Percentiles rank a stretch among this genome's conserved stretches.
phyloP scores from a whole-genome alignment of 177 flowering plant species.

The Vitis hybrid region DNA sequence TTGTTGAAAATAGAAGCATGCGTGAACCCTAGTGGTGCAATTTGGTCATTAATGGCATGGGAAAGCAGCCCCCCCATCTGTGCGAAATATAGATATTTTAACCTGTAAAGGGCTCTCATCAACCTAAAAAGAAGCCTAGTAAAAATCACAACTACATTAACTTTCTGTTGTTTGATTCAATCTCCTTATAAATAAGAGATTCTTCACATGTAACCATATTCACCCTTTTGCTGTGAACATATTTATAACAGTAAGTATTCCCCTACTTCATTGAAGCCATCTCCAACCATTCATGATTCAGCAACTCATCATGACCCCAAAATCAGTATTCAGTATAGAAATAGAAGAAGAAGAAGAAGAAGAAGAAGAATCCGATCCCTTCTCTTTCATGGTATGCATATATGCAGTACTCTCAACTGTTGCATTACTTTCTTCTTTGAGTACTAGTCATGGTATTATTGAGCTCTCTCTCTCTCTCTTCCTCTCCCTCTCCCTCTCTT shows the following conservation, averaged over 20 bases:
- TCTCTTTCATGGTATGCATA: not conserved
- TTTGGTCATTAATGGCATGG: conserved; percentile 1
- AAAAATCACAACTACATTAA: no score
- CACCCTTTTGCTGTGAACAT: not conserved
- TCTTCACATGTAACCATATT: not conserved
- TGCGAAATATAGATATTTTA: not conserved
- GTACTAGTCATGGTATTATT: not conserved
- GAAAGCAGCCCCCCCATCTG: not conserved
- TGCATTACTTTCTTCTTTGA: not conserved
- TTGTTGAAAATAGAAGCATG: not conserved
- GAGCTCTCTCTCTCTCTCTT: not conserved
- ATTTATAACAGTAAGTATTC: not conserved
- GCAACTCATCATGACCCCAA: no score
- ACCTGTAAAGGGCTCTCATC: not conserved
- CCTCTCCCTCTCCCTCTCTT: not conserved
- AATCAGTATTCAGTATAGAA: no score
- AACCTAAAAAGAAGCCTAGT: no score
- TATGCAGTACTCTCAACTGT: not conserved
- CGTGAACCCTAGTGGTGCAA: not conserved
- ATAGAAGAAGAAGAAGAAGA: not conserved
- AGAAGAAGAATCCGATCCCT: not conserved
- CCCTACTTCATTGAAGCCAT: no score
- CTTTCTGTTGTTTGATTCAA: not conserved
- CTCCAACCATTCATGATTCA: no score
- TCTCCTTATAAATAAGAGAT: not conserved